phyloP scores from a whole-genome alignment of 371 early-diverging fungal species.

The Lichtheimia ornata region DNA sequence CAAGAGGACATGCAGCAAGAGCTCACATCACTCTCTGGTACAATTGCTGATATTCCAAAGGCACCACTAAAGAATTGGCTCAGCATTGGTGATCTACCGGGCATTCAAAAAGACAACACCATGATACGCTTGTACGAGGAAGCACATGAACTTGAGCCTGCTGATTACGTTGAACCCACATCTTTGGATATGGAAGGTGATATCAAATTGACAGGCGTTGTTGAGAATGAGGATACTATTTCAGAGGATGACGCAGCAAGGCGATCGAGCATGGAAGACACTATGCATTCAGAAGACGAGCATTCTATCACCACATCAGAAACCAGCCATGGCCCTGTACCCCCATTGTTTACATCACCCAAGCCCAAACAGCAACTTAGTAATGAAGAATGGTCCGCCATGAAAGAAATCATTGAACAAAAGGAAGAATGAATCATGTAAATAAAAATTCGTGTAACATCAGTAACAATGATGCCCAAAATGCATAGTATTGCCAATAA shows the following conservation, averaged over 20 bases:
- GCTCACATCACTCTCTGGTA: no score
- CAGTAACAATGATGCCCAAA: no score
- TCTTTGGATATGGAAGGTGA: constrained; percentile 1
- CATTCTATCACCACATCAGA: constrained; percentile 4
- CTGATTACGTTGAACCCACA: constrained; percentile 6
- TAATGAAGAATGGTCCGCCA: not conserved
- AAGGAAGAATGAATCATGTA: not conserved
- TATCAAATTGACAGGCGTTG: constrained; percentile 6
- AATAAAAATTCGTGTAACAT: not conserved
- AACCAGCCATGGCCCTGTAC: not conserved
- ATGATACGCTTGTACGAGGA: constrained; percentile 2
- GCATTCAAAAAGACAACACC: not conserved
- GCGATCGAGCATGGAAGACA: no score
- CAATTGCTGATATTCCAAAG: not conserved
- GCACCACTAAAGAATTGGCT: constrained; percentile 8
- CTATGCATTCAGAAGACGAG: constrained; percentile 1
- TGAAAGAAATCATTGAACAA: not conserved
- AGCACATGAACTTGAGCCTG: not conserved
- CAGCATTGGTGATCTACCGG: constrained; percentile 1
- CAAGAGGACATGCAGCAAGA: not conserved
- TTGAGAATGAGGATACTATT: not conserved
- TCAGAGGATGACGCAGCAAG: not conserved
- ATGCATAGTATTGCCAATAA: no score
- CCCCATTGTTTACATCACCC: not conserved
- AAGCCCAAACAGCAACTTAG: not conserved